A percentile compares a stretch with the other conserved stretches of the same genome.
These are phyloP conservation scores for Tripidium arundinaceum DNA, from an alignment of 202 grass and related monocot genomes.

Conservation along the genomic window DNA sequence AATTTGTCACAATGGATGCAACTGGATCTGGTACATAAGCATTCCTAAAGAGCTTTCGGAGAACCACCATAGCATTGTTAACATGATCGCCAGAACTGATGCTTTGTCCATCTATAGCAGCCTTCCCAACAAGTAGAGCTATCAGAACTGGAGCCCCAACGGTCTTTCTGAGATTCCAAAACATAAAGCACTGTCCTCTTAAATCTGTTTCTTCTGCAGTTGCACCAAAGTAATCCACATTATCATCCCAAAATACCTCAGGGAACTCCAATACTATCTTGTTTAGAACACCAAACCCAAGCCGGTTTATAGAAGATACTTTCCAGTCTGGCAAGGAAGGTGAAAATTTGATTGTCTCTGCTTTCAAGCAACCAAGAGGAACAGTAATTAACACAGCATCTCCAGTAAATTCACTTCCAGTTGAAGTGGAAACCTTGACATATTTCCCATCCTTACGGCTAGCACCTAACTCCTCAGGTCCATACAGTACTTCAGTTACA, in stretches of 20 bases:
- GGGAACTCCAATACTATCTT: constrained; percentile 96
- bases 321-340: constrained; percentile 96
- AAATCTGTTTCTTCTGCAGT: constrained; percentile 87
- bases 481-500: constrained; percentile 70
- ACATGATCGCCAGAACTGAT: constrained; percentile 70
- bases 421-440: constrained; percentile 72
- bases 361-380: constrained; percentile 97
- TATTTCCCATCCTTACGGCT: constrained; percentile 27
- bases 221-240: constrained; percentile 92
- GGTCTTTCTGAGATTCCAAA: constrained; percentile 99
- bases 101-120: constrained; percentile 79
- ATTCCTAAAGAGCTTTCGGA: constrained; percentile 84
- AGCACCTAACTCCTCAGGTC: constrained; percentile 37
- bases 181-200: constrained; percentile 98
- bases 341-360: constrained; percentile 77
- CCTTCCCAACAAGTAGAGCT: constrained; percentile 90
- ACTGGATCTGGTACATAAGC: constrained; percentile 81
- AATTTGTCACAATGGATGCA: constrained; percentile 93
- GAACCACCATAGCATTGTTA: constrained; percentile 79
- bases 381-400: constrained; percentile 92
- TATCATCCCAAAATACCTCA: constrained; percentile 96
- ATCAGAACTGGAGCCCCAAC: constrained; percentile 81
- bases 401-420: constrained; percentile 75
- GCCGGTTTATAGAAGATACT: constrained; percentile 67
- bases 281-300: constrained; percentile 93